Evolutionary conservation across 805 yeast species (phyloP), one percentile per base, ranked within the genome.

Genomic region (Metschnikowia borealis): DNA sequence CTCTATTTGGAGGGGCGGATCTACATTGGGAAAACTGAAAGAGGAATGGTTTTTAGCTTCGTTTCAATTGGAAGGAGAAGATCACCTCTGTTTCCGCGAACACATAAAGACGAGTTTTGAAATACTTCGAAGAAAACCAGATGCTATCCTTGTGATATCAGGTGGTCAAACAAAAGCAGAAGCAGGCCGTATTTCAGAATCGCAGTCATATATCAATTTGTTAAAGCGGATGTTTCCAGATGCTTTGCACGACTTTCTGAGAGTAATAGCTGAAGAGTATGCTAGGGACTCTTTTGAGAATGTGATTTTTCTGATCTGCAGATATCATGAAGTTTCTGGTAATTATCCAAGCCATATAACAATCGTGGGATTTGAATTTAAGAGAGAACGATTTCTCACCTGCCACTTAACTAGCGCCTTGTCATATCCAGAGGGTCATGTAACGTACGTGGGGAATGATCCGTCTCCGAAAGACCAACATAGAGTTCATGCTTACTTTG

Each of bases 271-370:
- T 1, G 96, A 88, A 60, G 91, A 85, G 56, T 84, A 65, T 62
- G 89, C 96, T 0, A 68, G 89, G 37, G 96, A 88, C 64, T 86
- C 94, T 1, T 84, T 84, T 61, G 95, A 88, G 61, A 88, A 88
- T 63, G 78, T 87, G 5, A 52, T 86, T 2, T 86, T 81, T 63
- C 80, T 85, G 55, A 55, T 85, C 2, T 71, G 78, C 34, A 67
- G 81, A 46, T 87, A 74, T 61, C 63, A 75, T 31, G 82, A 83
- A 54, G 52, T 74, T 1, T 62, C 68, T 3, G 69, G 73, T 0
- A 20, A 7, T 0, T 84, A 77, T 53, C 95, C 96, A 0, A 40
- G 57, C 0, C 55, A 55, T 2, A 68, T 87, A 3, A 78, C 82
- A 0, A 73, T 89, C 3, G 79, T 82, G 3, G 94, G 96, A 2